Evolutionary conservation across 2,329 filamentous ascomycete species (phyloP).

Genomic region (Alternaria incomplexa): DNA sequence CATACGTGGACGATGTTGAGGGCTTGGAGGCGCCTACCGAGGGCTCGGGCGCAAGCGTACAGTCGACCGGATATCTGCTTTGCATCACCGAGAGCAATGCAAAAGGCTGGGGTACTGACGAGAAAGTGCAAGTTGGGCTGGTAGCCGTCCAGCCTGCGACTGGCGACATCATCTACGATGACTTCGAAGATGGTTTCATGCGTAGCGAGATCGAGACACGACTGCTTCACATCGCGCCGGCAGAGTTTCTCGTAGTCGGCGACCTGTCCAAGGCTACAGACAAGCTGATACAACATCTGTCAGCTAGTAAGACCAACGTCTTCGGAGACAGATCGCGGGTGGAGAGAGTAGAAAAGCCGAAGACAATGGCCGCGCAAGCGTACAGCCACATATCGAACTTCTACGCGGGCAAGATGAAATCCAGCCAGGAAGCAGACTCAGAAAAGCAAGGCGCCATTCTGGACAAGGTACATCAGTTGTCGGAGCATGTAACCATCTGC

Average conservation of each 20-base stretch:
- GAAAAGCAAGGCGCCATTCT: slow-evolving; percentile 65
- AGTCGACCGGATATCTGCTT: slow-evolving; percentile 82
- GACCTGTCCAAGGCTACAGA: slow-evolving; percentile 89
- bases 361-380: slow-evolving; percentile 82
- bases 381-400: slow-evolving; percentile 91
- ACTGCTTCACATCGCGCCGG: slow-evolving; percentile 93
- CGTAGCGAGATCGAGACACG: slow-evolving; percentile 93
- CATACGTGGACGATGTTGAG: slow-evolving; percentile 92
- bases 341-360: slow-evolving; percentile 76
- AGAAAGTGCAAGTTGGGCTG: slow-evolving; percentile 90
- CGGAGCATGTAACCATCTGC: slow-evolving; percentile 87
- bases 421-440: slow-evolving; percentile 36
- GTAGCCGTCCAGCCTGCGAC: slow-evolving; percentile 95
- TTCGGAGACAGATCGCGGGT: slow-evolving; percentile 90
- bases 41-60: slow-evolving; percentile 61
- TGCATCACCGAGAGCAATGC: slow-evolving; percentile 87
- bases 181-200: slow-evolving; percentile 98
- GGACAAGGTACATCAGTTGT: slow-evolving; percentile 83
- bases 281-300: slow-evolving; percentile 88
- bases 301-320: slow-evolving; percentile 84
- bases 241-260: slow-evolving; percentile 92
- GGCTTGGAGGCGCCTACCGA: slow-evolving; percentile 65
- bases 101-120: slow-evolving; percentile 83
- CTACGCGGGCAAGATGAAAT: slow-evolving; percentile 84
- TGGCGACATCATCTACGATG: slow-evolving; percentile 93